These are phyloP conservation scores for Penicillium sumatraense DNA, from an alignment of 2,329 filamentous ascomycete species.

Conservation along the genomic window DNA sequence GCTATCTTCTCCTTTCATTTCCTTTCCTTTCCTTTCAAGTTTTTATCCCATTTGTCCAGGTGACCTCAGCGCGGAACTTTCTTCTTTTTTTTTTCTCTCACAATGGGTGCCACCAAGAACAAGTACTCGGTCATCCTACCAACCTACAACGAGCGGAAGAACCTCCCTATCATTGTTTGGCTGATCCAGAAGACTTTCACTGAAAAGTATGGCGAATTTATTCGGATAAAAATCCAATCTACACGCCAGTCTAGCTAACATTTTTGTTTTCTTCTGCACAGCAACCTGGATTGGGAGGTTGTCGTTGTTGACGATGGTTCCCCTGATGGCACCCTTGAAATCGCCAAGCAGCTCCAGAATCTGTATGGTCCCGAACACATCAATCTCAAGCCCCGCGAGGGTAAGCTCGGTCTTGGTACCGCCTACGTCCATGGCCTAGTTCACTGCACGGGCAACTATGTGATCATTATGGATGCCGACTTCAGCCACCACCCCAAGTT, in stretches of 20 bases:
- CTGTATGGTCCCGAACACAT: slow-evolving; percentile 78
- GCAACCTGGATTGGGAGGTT: slow-evolving; percentile 94
- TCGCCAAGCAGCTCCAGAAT: slow-evolving; percentile 87
- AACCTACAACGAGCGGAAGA: slow-evolving; percentile 97
- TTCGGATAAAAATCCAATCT: background rate
- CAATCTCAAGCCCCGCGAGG: slow-evolving; percentile 81
- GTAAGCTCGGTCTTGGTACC: slow-evolving; percentile 95
- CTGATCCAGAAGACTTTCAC: slow-evolving; percentile 90
- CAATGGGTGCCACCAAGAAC: slow-evolving; percentile 56
- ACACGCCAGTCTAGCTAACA: slow-evolving; percentile 7
- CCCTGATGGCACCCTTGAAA: slow-evolving; percentile 89
- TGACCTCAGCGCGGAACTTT: slow-evolving; percentile 12
- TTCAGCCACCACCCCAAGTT: slow-evolving; percentile 99
- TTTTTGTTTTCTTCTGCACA: slow-evolving; percentile 43
- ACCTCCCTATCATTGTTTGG: slow-evolving; percentile 95
- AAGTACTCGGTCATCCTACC: slow-evolving; percentile 98
- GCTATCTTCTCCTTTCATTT: slow-evolving; percentile 27
- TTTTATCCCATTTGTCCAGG: slow-evolving; percentile 10
- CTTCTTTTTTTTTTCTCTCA: slow-evolving; percentile 16
- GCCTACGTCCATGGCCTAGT: slow-evolving; percentile 95
- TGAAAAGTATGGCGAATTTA: slow-evolving; percentile 66
- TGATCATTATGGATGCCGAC: slow-evolving; percentile 99
- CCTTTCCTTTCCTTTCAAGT: slow-evolving; percentile 11
- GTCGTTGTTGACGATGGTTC: slow-evolving; percentile 98
- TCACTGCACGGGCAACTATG: slow-evolving; percentile 88